Evolutionary conservation across 176 grass and related monocot species (phyloP), one percentile per base, ranked within the genome.

Genomic region (Ensete ventricosum): DNA sequence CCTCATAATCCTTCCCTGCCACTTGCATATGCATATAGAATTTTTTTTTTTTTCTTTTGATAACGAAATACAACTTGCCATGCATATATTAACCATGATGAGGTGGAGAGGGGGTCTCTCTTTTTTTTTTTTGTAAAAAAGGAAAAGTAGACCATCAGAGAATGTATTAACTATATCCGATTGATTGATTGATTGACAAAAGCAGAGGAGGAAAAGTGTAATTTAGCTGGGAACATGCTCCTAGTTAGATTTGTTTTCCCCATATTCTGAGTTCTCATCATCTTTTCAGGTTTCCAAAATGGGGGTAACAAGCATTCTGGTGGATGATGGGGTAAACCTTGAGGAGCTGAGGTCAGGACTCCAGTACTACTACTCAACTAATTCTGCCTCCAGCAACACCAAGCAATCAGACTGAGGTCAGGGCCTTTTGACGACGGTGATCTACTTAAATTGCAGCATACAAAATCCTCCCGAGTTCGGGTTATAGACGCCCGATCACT

Each of bases 261-360:
- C 17, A 16, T 14, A 5, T 60, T 19, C 57, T 58, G 34, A 43
- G 34, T 4, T 65, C 11, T 29, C 1, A 65, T 65, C 26, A 11
- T 14, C 22, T 6, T 86, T 88, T 69, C 84, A 96, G 92, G 76
- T 92, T 50, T 92, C 92, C 48, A 92, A 92, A 80, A 88, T 96
- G 89, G 89, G 92, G 73, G 92, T 88, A 77, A 89, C 89, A 14
- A 77, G 84, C 67, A 80, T 92, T 65, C 74, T 92, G 25, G 92
- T 96, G 62, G 84, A 92, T 59, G 87, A 92, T 0, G 92, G 87
- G 14, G 24, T 96, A 82, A 96, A 96, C 76, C 87, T 96, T 34
- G 85, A 96, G 66, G 89, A 87, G 78, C 86, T 96, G 72, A 96
- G 84, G 89, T 77, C 85, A 73, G 92, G 92, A 50, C 89, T 96